These are phyloP conservation scores for Andrographis paniculata DNA, from an alignment of 305 asterid species.

Conservation along the genomic window DNA sequence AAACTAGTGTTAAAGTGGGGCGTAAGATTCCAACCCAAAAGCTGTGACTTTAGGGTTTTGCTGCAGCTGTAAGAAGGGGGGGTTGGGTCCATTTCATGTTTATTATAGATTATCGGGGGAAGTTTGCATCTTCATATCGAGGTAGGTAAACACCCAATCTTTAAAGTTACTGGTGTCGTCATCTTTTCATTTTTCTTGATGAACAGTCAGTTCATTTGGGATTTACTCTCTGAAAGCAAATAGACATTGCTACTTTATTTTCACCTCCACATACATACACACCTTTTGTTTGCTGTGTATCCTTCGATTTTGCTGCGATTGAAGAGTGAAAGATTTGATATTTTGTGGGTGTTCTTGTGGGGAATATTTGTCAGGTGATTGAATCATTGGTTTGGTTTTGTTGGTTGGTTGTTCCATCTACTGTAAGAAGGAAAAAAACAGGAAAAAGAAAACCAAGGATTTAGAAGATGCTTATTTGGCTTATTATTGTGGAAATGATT, in stretches of 20 bases:
- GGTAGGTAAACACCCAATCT: constrained; percentile 46
- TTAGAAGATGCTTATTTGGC: constrained; percentile 14
- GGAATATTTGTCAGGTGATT: constrained; percentile 13
- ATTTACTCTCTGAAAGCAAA: constrained; percentile 18
- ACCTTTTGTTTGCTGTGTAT: constrained; percentile 18
- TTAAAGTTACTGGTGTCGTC: constrained; percentile 29
- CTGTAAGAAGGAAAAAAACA: no score
- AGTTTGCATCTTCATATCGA: constrained; percentile 30
- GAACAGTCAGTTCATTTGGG: constrained; percentile 16
- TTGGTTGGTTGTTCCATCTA: no score
- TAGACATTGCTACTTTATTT: constrained; percentile 21
- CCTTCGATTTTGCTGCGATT: constrained; percentile 16
- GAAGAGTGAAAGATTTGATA: constrained; percentile 16
- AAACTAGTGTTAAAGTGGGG: constrained; percentile 18
- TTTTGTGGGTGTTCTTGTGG: neutral
- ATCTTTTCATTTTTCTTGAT: constrained; percentile 22
- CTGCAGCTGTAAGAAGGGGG: constrained; percentile 48
- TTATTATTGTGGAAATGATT: constrained; percentile 21
- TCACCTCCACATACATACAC: no score
- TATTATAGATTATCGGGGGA: constrained; percentile 19
- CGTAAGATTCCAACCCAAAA: constrained; percentile 41
- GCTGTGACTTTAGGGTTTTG: constrained; percentile 49
- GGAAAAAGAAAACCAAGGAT: neutral
- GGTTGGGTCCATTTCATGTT: constrained; percentile 15
- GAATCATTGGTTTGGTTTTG: constrained; percentile 14